Conservation (phyloP, 129 eudicot species). For the Artemisia tridentata region DNA sequence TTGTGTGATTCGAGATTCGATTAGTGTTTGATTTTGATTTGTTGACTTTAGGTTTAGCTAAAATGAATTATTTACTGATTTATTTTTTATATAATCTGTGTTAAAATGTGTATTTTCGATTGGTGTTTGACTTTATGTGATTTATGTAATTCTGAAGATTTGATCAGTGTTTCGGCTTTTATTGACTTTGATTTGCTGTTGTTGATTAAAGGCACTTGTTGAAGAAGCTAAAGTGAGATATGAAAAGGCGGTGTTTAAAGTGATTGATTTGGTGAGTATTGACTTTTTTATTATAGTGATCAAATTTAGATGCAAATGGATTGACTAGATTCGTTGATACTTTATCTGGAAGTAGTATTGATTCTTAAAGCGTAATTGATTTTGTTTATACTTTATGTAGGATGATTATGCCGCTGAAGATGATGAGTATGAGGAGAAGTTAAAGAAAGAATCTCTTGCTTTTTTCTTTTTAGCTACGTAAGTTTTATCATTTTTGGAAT, state of each 20-base stretch:
- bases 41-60: too few species aligned
- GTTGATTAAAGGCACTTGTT: constrained; percentile 61
- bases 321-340: constrained; percentile 23
- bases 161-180: not conserved
- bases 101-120: too few species aligned
- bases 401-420: constrained; percentile 98
- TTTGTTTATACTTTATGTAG: constrained; percentile 36
- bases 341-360: constrained; percentile 4
- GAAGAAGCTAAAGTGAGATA: constrained; percentile 97
- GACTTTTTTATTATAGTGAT: not conserved
- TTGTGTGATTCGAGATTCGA: too few species aligned
- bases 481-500: constrained; percentile 29
- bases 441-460: constrained; percentile 85
- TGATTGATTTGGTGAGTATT: constrained; percentile 77
- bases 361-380: constrained; percentile 11
- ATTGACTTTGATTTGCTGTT: constrained; percentile 27
- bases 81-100: too few species aligned
- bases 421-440: constrained; percentile 78
- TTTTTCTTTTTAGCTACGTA: constrained; percentile 95
- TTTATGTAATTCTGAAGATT: not conserved
- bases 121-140: not conserved
- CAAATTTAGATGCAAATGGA: too few species aligned
- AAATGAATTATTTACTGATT: too few species aligned
- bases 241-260: constrained; percentile 74
- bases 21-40: too few species aligned